These are phyloP conservation scores for Ricinus communis DNA, from an alignment of 345 rosid genomes.

Conservation along the genomic window DNA sequence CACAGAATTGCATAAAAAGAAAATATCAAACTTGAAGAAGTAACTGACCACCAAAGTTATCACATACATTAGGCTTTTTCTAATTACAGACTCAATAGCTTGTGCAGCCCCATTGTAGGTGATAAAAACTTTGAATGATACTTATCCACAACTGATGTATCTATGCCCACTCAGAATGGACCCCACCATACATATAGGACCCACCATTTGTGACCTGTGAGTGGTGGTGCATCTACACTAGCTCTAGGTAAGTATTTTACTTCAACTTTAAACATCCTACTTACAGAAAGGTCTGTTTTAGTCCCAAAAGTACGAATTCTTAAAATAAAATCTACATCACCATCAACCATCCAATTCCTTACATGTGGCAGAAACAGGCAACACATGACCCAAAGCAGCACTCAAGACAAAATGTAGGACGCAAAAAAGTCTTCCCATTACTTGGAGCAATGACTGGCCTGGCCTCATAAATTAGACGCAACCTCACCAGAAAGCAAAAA, in stretches of 20 bases:
- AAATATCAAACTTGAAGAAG: not conserved
- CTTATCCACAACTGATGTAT: too few species aligned
- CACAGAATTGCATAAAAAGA: not conserved
- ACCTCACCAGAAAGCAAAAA: not conserved
- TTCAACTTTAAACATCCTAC: not conserved
- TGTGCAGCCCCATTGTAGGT: too few species aligned
- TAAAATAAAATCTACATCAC: not conserved
- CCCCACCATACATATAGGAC: too few species aligned
- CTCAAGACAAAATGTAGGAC: not conserved
- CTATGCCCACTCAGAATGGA: too few species aligned
- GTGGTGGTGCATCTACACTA: too few species aligned
- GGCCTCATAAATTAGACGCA: not conserved
- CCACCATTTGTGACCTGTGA: too few species aligned
- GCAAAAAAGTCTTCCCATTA: not conserved
- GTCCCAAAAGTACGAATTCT: not conserved
- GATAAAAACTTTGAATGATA: too few species aligned
- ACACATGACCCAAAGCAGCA: not conserved
- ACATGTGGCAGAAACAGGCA: not conserved
- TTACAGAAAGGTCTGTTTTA: not conserved
- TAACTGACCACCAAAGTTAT: not conserved
- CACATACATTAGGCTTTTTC: not conserved
- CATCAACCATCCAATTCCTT: not conserved
- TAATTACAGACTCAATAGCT: not conserved
- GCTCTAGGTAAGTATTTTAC: too few species aligned
- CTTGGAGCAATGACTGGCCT: not conserved